A percentile compares a stretch with the other conserved stretches of the same genome.
phyloP scores from a whole-genome alignment of 768 basidiomycete genomes.

The Lentinula edodes region DNA sequence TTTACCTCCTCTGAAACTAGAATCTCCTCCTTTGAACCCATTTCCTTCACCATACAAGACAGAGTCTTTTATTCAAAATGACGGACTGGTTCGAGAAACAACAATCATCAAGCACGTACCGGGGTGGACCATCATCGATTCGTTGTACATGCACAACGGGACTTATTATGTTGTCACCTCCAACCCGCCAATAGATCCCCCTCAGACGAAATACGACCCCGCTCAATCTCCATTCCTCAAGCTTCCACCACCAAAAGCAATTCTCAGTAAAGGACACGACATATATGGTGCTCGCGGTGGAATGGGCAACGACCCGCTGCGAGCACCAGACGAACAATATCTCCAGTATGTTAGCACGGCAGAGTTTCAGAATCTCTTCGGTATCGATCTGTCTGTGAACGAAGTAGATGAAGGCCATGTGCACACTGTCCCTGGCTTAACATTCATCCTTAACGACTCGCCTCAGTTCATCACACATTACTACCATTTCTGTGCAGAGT shows the following conservation, averaged over 20 bases:
- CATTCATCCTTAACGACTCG: conserved; percentile 57
- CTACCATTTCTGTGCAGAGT: conserved; percentile 91
- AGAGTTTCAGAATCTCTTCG: conserved; percentile 66
- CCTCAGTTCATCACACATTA: conserved; percentile 89
- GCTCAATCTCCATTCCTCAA: background rate
- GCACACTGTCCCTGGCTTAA: conserved; percentile 70
- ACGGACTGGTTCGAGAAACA: conserved; percentile 44
- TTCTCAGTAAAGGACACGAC: conserved; percentile 63
- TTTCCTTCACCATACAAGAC: conserved; percentile 4
- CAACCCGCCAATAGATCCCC: conserved; percentile 33
- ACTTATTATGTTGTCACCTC: conserved; percentile 80
- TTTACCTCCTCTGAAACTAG: background rate
- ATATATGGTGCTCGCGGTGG: conserved; percentile 44
- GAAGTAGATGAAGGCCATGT: conserved; percentile 36
- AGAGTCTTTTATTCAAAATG: conserved; percentile 7
- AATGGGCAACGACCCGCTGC: conserved; percentile 43
- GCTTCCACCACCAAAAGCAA: conserved; percentile 59
- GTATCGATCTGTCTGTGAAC: conserved; percentile 17
- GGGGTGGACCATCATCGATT: conserved; percentile 91
- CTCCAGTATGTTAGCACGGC: conserved; percentile 69
- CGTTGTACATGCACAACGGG: conserved; percentile 75
- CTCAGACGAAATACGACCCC: conserved; percentile 15
- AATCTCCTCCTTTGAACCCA: conserved; percentile 5
- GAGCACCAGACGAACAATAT: conserved; percentile 74
- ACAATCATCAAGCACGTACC: conserved; percentile 70